Conservation (phyloP, 768 basidiomycete genomes). For the Termitomyces sp. region DNA sequence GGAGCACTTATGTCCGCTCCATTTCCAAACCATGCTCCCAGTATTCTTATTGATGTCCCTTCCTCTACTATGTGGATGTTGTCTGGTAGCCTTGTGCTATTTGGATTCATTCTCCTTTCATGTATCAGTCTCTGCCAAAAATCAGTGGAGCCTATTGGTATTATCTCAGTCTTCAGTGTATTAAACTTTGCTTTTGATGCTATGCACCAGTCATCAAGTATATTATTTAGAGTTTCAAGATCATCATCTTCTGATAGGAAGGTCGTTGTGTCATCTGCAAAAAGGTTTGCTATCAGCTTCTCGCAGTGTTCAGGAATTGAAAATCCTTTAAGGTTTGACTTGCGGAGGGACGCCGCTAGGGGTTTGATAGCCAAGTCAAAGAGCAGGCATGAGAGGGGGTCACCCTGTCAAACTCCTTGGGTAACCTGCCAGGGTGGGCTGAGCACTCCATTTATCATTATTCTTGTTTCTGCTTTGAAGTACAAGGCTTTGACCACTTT, state of each 20-base stretch:
- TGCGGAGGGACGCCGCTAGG: background rate
- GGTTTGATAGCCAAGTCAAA: background rate
- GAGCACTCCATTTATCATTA: background rate
- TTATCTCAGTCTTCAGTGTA: too few relatives aligned
- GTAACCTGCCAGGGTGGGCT: background rate
- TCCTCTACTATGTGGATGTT: background rate
- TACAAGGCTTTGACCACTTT: fast-evolving
- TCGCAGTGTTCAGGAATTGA: fast-evolving
- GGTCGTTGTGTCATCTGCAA: background rate
- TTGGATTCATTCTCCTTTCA: background rate
- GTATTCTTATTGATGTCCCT: fast-evolving
- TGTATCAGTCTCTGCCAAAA: background rate
- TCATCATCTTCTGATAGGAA: background rate
- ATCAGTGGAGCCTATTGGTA: too few relatives aligned
- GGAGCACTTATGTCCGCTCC: fast-evolving
- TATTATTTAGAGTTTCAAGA: background rate
- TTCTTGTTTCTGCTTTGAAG: too few relatives aligned
- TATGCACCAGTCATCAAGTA: too few relatives aligned
- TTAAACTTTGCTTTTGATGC: too few relatives aligned
- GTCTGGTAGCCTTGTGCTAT: fast-evolving
- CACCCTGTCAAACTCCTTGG: background rate
- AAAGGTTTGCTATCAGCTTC: background rate
- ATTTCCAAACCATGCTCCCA: background rate
- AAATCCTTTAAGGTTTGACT: background rate
- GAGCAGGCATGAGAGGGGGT: background rate